These are phyloP conservation scores for Aureobasidium melanogenum DNA, from an alignment of 2,329 filamentous ascomycete genomes.

Conservation along the genomic window DNA sequence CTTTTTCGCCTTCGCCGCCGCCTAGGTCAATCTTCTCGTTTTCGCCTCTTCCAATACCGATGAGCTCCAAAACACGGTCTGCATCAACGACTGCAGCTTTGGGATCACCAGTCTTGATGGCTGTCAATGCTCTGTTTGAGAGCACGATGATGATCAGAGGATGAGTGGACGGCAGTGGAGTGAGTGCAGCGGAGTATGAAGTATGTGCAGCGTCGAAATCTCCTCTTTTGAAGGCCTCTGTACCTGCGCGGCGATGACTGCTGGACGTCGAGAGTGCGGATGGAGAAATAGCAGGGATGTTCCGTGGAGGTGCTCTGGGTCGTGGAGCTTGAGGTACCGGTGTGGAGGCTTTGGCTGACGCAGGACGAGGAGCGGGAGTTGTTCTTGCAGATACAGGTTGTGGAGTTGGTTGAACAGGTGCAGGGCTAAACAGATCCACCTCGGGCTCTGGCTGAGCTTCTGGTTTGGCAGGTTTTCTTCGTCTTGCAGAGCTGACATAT, in stretches of 20 bases:
- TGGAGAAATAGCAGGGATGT: constrained; percentile 59
- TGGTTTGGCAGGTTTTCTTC: constrained; percentile 55
- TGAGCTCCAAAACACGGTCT: constrained; percentile 68
- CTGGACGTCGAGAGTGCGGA: constrained; percentile 66
- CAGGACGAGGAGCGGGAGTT: constrained; percentile 2
- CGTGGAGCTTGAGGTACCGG: constrained; percentile 24
- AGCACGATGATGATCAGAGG: constrained; percentile 82
- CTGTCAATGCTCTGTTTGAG: constrained; percentile 83
- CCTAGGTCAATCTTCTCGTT: constrained; percentile 68
- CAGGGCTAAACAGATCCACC: constrained; percentile 27
- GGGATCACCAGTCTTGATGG: constrained; percentile 83
- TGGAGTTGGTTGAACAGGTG: constrained; percentile 8
- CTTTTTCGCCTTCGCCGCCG: constrained; percentile 52
- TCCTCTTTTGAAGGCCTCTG: constrained; percentile 85
- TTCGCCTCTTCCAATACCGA: constrained; percentile 70
- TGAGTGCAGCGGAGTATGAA: constrained; percentile 70
- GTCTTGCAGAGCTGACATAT: constrained; percentile 78
- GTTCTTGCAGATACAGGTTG: constrained; percentile 1
- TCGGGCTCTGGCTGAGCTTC: constrained; percentile 22
- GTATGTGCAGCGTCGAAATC: constrained; percentile 82
- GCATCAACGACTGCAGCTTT: constrained; percentile 81
- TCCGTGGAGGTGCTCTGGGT: constrained; percentile 44
- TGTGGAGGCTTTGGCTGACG: constrained; percentile 18
- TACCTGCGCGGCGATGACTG: constrained; percentile 69
- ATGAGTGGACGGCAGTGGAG: constrained; percentile 65